Percentiles rank a stretch among this genome's conserved stretches.
These are phyloP conservation scores for Annulohypoxylon moriforme DNA, from an alignment of 495 filamentous ascomycete species.

Conservation along the genomic window DNA sequence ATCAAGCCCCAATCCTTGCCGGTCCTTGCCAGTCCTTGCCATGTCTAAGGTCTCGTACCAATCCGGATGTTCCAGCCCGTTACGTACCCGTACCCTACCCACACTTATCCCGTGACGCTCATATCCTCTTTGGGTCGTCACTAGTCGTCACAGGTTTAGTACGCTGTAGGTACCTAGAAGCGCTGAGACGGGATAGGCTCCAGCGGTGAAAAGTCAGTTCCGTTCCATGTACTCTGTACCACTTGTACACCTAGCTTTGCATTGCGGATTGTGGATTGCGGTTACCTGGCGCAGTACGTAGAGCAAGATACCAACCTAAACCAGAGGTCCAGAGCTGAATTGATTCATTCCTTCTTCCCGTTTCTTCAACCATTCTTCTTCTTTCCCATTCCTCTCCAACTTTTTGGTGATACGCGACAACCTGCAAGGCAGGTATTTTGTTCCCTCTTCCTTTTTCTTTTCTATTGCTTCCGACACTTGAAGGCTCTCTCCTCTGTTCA, in stretches of 20 bases:
- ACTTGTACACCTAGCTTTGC: constrained; percentile 12
- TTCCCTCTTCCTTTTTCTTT: background rate
- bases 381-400: constrained; percentile 26
- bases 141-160: constrained; percentile 12
- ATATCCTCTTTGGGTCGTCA: constrained; percentile 23
- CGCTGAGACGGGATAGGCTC: constrained; percentile 18
- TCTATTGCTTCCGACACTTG: constrained; percentile 20
- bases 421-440: constrained; percentile 42
- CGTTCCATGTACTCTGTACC: background rate
- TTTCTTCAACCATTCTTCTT: constrained; percentile 27
- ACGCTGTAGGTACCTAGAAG: constrained; percentile 15
- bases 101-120: constrained; percentile 30
- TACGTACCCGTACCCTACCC: constrained; percentile 8
- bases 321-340: constrained; percentile 21
- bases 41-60: constrained; percentile 13
- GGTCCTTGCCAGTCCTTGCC: background rate
- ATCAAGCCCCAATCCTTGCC: constrained; percentile 4
- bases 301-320: too few relatives aligned
- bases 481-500: background rate
- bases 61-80: constrained; percentile 18
- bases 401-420: constrained; percentile 30
- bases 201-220: constrained; percentile 21
- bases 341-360: constrained; percentile 19
- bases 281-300: constrained; percentile 17
- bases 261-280: constrained; percentile 4